These are phyloP conservation scores for Trichoderma sp. DNA, from an alignment of 2,329 filamentous ascomycete genomes.

Conservation along the genomic window DNA sequence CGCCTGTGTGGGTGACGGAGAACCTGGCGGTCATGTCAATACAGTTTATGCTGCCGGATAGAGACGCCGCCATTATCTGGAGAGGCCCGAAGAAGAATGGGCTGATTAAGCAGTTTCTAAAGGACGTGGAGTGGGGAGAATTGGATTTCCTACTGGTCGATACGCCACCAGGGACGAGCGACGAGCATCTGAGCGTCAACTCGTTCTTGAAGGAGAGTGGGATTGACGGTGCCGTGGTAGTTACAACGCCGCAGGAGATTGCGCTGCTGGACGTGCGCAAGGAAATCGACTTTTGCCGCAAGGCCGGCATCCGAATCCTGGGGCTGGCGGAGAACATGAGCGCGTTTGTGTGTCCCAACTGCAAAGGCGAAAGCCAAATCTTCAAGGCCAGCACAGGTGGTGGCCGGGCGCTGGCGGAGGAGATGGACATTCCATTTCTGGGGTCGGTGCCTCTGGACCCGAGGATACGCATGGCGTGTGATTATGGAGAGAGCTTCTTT, in stretches of 20 bases:
- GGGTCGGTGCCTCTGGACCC: constrained; percentile 91
- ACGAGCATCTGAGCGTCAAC: constrained; percentile 95
- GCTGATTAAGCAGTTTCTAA: constrained; percentile 95
- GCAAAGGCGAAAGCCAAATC: constrained; percentile 78
- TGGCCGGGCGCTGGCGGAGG: constrained; percentile 74
- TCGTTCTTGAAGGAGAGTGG: constrained; percentile 87
- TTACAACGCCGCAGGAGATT: constrained; percentile 95
- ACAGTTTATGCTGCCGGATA: constrained; percentile 94
- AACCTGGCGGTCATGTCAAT: constrained; percentile 97
- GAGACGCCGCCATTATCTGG: constrained; percentile 97
- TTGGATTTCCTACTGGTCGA: constrained; percentile 92
- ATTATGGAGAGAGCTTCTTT: constrained; percentile 97
- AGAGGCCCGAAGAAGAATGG: constrained; percentile 98
- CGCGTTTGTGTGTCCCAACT: constrained; percentile 93
- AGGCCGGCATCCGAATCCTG: constrained; percentile 85
- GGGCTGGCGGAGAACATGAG: constrained; percentile 98
- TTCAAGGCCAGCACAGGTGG: constrained; percentile 92
- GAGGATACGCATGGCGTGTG: constrained; percentile 92
- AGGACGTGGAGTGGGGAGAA: constrained; percentile 97
- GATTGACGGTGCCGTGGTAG: constrained; percentile 88
- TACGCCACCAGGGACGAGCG: constrained; percentile 91
- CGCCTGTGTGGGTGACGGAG: constrained; percentile 91
- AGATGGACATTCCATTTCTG: constrained; percentile 85
- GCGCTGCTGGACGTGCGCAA: constrained; percentile 89
- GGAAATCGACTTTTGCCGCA: constrained; percentile 96